Base-by-base conservation (phyloP, 768 basidiomycete species). In the Tylopilus vinaceipallidus region DNA sequence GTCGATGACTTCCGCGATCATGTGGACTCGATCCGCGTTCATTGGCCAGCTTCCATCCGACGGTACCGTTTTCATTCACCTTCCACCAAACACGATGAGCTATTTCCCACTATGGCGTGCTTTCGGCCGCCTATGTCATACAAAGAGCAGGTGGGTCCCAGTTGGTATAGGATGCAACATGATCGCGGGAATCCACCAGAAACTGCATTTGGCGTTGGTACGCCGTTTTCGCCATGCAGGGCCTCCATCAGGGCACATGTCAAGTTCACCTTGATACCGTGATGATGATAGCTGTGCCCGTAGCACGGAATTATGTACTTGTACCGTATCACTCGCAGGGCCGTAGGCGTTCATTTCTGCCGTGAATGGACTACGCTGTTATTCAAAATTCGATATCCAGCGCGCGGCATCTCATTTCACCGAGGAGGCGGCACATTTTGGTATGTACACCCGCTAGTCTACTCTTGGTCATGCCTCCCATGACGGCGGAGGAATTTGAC, bases 381-480 rank as follows among this genome's bases (percentile, higher is more conserved):
- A 19, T n/a, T n/a, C n/a, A n/a, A n/a, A n/a, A n/a, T n/a, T n/a
- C n/a, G n/a, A n/a, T n/a, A n/a, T 3, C 3, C 38, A 26, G 29
- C 17, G n/a, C 34, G 24, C 32, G n/a, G n/a, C n/a, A n/a, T n/a
- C n/a, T n/a, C n/a, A n/a, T n/a, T n/a, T n/a, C 17, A 29, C 50
- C 30, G 16, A 26, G 16, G 23, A 17, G 39, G 6, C 16, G 26
- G 33, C 14, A 36, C 38, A 20, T n/a, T n/a, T n/a, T 49, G 29
- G 49, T 50, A 24, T 37, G 46, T 33, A 33, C 29, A 16, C 24
- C 7, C 38, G 1, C 13, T 22, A 34, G 40, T 26, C 47, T 19
- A 32, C 47, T 50, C 50, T 23, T 19, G 36, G 50, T 16, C 46
- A 32, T 42, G 27, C 27, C 42, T 42, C 13, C 14, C 30, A 13